Evolutionary conservation across 2,329 filamentous ascomycete species (phyloP).

Genomic region (Knoxdaviesia capensis): DNA sequence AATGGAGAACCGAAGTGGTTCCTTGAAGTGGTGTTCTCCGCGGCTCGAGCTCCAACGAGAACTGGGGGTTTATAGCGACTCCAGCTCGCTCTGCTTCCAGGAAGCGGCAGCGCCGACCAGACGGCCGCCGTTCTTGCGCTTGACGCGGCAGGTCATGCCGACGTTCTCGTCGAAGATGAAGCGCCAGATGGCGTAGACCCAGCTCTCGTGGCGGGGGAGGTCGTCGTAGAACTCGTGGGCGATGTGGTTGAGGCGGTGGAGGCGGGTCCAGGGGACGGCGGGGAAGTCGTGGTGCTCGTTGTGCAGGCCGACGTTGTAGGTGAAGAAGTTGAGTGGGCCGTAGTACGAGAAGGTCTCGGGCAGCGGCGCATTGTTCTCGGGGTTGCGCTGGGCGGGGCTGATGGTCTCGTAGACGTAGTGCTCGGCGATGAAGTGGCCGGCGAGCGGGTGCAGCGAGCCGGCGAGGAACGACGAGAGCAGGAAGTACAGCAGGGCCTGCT

Average conservation of each 20-base stretch:
- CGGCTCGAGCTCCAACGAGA: neutral
- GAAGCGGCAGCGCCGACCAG: conserved; percentile 29
- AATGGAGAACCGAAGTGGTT: too few relatives aligned
- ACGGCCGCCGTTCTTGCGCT: conserved; percentile 60
- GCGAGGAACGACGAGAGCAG: conserved; percentile 83
- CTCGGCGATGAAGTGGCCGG: conserved; percentile 96
- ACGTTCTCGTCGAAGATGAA: conserved; percentile 85
- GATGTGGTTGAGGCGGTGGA: conserved; percentile 57
- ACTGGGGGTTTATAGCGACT: conserved; percentile 24
- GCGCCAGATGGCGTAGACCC: conserved; percentile 84
- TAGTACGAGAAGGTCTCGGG: conserved; percentile 98
- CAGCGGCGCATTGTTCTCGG: conserved; percentile 41
- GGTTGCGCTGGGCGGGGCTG: conserved; percentile 30
- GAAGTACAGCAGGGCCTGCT: conserved; percentile 58
- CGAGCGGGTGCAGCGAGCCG: conserved; percentile 80
- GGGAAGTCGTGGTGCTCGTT: conserved; percentile 99
- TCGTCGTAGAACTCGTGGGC: conserved; percentile 84
- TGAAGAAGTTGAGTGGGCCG: conserved; percentile 73
- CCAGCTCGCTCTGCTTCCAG: conserved; percentile 51
- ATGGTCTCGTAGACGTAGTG: conserved; percentile 67
- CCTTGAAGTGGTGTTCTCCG: too few relatives aligned
- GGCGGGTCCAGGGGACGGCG: conserved; percentile 80
- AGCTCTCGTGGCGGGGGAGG: conserved; percentile 72
- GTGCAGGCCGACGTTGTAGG: conserved; percentile 94
- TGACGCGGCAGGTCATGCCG: conserved; percentile 80